Conservation (phyloP, 441 rosid genomes). For the Viola pubescens region DNA sequence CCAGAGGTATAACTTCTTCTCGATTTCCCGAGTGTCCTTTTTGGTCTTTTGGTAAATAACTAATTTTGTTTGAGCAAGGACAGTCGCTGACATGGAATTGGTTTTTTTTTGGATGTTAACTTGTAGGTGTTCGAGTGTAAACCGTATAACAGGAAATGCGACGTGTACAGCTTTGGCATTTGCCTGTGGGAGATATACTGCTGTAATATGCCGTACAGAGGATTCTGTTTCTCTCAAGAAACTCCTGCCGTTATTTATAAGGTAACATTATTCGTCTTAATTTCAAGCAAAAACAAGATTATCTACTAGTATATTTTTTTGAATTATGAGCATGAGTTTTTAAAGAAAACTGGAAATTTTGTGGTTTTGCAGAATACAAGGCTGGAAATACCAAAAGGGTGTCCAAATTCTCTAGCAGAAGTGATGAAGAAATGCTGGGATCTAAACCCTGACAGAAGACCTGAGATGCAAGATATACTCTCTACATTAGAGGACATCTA, state of each 20-base stretch:
- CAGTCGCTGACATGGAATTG: too few species aligned
- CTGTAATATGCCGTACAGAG: constrained; percentile 79
- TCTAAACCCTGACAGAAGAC: constrained; percentile 26
- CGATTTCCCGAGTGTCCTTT: neutral
- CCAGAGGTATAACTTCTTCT: constrained; percentile 55
- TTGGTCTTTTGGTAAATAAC: too few species aligned
- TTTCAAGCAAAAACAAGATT: too few species aligned
- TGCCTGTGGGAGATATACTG: constrained; percentile 89
- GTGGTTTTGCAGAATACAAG: constrained; percentile 22
- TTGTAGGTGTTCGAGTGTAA: constrained; percentile 64
- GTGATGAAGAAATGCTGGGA: constrained; percentile 38
- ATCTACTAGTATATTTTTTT: too few species aligned
- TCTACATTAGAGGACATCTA: constrained; percentile 24
- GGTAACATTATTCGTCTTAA: constrained; percentile 31
- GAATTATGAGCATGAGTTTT: too few species aligned
- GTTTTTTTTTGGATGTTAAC: neutral
- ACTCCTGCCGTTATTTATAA: constrained; percentile 70
- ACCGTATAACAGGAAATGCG: constrained; percentile 82
- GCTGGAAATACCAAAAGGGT: constrained; percentile 28
- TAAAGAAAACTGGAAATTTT: neutral
- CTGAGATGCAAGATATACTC: constrained; percentile 34
- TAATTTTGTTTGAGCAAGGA: too few species aligned
- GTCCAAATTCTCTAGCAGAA: constrained; percentile 25
- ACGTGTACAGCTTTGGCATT: constrained; percentile 80
- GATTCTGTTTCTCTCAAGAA: constrained; percentile 57